Percentiles rank a stretch among this genome's conserved stretches.
These are phyloP conservation scores for Effrenium voratum DNA, from an alignment of 73 alveolate species.

Conservation along the genomic window DNA sequence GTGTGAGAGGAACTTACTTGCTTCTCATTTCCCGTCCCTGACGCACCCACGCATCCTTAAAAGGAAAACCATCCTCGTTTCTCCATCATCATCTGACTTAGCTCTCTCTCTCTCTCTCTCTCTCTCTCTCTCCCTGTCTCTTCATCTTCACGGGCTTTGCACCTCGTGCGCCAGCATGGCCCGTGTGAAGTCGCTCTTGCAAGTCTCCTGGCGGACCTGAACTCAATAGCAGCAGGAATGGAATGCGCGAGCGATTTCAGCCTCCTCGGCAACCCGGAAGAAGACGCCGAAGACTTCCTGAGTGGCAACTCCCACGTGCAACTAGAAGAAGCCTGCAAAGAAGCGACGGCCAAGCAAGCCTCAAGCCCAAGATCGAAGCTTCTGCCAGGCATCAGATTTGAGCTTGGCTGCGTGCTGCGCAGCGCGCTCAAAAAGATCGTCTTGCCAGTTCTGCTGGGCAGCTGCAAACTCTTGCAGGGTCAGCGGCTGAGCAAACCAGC, in stretches of 20 bases:
- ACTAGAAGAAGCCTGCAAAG: no score
- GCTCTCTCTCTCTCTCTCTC: no score
- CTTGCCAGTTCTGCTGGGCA: slow-evolving; percentile 75
- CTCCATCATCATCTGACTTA: no score
- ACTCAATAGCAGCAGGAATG: background rate
- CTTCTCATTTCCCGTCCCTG: no score
- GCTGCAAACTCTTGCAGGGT: slow-evolving; percentile 51
- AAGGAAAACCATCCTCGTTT: no score
- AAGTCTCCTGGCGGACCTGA: slow-evolving; percentile 11
- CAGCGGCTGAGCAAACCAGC: slow-evolving; percentile 69
- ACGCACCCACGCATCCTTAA: no score
- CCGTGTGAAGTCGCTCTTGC: slow-evolving; percentile 7
- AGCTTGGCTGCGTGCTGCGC: slow-evolving; percentile 22
- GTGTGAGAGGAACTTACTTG: no score
- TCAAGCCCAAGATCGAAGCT: no score
- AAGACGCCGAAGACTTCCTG: slow-evolving; percentile 42
- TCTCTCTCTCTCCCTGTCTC: no score
- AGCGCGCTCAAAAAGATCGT: slow-evolving; percentile 40
- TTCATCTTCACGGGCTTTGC: no score
- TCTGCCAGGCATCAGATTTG: background rate
- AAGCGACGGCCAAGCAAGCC: no score
- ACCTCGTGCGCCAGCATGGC: slow-evolving; percentile 33
- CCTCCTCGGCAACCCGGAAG: background rate
- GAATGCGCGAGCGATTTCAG: background rate
- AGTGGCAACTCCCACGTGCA: no score